Percentiles rank a stretch among this genome's conserved stretches.
phyloP scores from a whole-genome alignment of 139 green algal species.

The Haematococcus sp. region DNA sequence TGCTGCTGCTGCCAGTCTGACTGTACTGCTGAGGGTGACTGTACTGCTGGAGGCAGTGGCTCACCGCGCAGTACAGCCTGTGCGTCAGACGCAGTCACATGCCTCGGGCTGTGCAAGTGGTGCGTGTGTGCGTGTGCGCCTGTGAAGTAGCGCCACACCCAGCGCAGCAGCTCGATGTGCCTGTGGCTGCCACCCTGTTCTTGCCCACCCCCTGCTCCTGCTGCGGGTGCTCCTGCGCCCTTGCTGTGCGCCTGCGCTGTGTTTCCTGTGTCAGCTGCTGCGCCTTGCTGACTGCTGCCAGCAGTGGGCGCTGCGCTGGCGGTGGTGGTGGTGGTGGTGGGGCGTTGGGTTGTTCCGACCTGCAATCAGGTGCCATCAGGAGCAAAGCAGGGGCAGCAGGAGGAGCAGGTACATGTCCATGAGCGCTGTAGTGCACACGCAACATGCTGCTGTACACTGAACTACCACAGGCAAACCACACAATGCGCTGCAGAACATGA shows the following conservation, averaged over 20 bases:
- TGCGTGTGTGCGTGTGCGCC: slow-evolving; percentile 22
- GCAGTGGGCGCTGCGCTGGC: no score
- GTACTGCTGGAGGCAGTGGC: neutral
- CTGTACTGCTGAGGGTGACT: neutral
- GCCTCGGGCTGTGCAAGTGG: slow-evolving; percentile 12
- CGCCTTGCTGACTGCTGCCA: neutral
- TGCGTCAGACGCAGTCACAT: neutral
- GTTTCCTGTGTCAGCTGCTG: neutral
- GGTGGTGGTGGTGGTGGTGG: no score
- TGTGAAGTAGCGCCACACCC: slow-evolving; percentile 59
- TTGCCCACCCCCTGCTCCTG: neutral
- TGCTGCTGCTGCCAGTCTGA: slow-evolving; percentile 5
- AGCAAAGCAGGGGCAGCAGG: no score
- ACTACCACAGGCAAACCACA: no score
- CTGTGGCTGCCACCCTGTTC: neutral
- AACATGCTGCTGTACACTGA: no score
- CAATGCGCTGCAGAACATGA: no score
- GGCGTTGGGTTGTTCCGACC: no score
- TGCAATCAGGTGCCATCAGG: no score
- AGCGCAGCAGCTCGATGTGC: slow-evolving; percentile 37
- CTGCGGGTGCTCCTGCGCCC: slow-evolving; percentile 14
- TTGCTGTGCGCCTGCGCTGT: neutral
- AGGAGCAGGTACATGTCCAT: no score
- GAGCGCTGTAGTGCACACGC: no score
- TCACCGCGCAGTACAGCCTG: neutral